Conservation (phyloP, 768 basidiomycete species). For the Trametes punicea region DNA sequence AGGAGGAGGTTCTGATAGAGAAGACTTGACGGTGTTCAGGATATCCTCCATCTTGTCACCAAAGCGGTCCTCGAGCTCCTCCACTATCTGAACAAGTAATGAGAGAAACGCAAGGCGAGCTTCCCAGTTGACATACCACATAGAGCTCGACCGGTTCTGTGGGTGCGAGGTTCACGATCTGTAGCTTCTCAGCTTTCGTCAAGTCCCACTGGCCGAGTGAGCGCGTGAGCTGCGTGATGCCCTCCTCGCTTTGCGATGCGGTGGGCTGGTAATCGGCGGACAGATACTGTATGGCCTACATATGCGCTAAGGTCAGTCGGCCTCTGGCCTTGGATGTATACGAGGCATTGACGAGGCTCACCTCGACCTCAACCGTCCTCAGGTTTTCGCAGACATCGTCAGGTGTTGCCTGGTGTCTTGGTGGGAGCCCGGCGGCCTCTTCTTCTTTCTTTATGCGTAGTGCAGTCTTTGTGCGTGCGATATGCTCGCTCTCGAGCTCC, state of each 20-base stretch:
- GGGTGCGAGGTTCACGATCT: slow-evolving; percentile 88
- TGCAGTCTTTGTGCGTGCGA: slow-evolving; percentile 65
- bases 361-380: slow-evolving; percentile 84
- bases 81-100: slow-evolving; percentile 64
- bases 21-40: slow-evolving; percentile 50
- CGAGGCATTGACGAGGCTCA: slow-evolving; percentile 29
- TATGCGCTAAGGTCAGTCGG: slow-evolving; percentile 11
- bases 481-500: slow-evolving; percentile 71
- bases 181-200: slow-evolving; percentile 90
- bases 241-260: slow-evolving; percentile 55
- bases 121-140: slow-evolving; percentile 47
- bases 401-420: slow-evolving; percentile 30
- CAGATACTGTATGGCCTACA: slow-evolving; percentile 82
- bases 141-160: slow-evolving; percentile 82
- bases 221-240: slow-evolving; percentile 64
- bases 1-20: slow-evolving; percentile 27
- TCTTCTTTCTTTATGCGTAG: slow-evolving; percentile 77
- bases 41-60: slow-evolving; percentile 68
- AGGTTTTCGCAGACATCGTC: slow-evolving; percentile 76
- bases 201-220: slow-evolving; percentile 64
- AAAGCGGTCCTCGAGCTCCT: slow-evolving; percentile 85
- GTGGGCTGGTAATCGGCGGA: slow-evolving; percentile 73
- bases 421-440: slow-evolving; percentile 42
- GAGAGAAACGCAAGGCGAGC: background rate
- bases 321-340: background rate